Evolutionary conservation across 225 moss, liverwort and hornwort genomes (phyloP).

Genomic region (Pseudoscleropodium purum): DNA sequence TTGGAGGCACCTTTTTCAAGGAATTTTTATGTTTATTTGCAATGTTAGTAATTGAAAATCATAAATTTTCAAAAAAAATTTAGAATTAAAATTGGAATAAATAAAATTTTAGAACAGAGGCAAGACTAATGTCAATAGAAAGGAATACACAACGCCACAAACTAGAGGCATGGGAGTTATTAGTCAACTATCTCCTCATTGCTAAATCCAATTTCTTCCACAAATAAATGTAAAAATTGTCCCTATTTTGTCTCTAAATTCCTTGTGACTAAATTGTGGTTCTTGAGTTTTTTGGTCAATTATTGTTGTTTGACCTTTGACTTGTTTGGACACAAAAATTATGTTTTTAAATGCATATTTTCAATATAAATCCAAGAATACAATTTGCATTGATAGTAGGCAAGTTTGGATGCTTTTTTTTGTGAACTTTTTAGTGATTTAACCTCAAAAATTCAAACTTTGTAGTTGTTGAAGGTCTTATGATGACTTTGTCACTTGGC

Average conservation of each 20-base stretch:
- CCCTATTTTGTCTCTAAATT: background rate
- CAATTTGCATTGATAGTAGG: accelerated
- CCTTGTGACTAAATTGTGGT: background rate
- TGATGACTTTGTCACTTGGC: background rate
- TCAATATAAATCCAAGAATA: accelerated
- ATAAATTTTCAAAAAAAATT: too few relatives aligned
- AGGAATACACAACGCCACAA: background rate
- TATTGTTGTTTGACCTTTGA: background rate
- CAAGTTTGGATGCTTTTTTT: background rate
- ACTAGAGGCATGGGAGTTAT: accelerated
- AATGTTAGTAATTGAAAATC: background rate
- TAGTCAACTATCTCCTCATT: accelerated
- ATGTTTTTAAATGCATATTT: background rate
- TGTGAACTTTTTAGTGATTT: background rate
- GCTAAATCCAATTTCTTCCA: accelerated
- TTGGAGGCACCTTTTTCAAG: too few relatives aligned
- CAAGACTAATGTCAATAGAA: accelerated
- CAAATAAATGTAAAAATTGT: background rate
- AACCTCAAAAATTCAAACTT: background rate
- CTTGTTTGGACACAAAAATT: background rate
- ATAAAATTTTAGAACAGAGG: background rate
- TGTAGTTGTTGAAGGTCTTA: background rate
- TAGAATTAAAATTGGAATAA: too few relatives aligned
- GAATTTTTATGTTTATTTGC: background rate
- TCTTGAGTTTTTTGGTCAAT: background rate